Base-by-base conservation (phyloP, 345 rosid genomes). In the Corchorus olitorius region DNA sequence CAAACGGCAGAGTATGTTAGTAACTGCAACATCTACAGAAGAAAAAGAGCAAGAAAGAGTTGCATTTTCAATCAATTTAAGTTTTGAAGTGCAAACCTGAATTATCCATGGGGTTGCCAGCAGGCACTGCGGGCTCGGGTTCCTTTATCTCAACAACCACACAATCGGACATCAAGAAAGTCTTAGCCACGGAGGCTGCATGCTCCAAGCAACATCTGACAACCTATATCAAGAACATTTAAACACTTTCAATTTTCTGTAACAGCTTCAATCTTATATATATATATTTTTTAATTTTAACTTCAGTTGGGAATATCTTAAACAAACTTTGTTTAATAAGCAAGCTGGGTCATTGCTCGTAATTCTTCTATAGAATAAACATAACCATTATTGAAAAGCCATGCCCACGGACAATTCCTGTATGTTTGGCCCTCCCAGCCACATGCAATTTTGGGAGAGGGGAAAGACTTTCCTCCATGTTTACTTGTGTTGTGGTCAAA, bases 131-230 rank as follows among this genome's bases (percentile, higher is more conserved):
- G 3, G 97, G 81, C 63, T 94, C 98, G 3, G 97, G 92, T 77
- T 97, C 98, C 90, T 91, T 97, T 83, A 97, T 92, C 89, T 97
- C 98, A 35, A 94, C 98, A 37, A 97, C 99, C 2, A 94, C 99
- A 78, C 98, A 94, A 70, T 97, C 99, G 0, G 98, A 97, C 98
- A 94, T 97, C 91, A 97, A 84, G 88, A 97, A 97, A 1, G 98
- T 97, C 84, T 92, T 94, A 17, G 99, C 98, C n/a, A 97, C 99
- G 0, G 98, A 97, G 15, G 97, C 84, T 19, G 99, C 98, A 60
- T 94, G 98, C 88, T 94, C 97, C 86, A 94, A 78, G 91, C 98
- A 94, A 80, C 97, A 94, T 82, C 99, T 90, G n/a, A 95, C 98
- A 84, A 92, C 98, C 98, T 94, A 86, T 17, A n/a, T 12, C 0